Conservation (phyloP, 768 basidiomycete species). For the Cyathus striatus region DNA sequence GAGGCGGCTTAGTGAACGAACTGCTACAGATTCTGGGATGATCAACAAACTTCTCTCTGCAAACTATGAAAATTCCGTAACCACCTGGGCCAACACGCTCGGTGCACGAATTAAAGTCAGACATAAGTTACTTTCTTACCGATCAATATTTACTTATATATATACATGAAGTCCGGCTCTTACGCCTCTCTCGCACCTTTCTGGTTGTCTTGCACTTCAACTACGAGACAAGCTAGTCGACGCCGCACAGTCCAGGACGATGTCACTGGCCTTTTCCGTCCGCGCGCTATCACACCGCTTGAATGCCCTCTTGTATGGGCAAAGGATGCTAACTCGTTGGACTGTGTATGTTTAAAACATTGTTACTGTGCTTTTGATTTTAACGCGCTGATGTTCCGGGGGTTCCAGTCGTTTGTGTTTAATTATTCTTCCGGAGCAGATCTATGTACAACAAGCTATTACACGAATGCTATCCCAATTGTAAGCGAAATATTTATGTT, state of each 20-base stretch:
- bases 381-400: too few species aligned
- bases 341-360: slow-evolving; percentile 28
- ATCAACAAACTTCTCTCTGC: slow-evolving; percentile 28
- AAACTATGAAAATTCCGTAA: slow-evolving; percentile 28
- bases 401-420: slow-evolving; percentile 38
- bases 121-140: not conserved
- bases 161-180: slow-evolving; percentile 20
- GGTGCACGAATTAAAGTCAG: slow-evolving; percentile 34
- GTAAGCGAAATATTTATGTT: slow-evolving; percentile 14
- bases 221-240: slow-evolving; percentile 15
- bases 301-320: slow-evolving; percentile 47
- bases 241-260: slow-evolving; percentile 26
- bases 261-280: slow-evolving; percentile 19
- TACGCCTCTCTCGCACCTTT: slow-evolving; percentile 21
- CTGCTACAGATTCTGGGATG: slow-evolving; percentile 29
- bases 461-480: slow-evolving; percentile 27
- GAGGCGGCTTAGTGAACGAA: not conserved
- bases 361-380: slow-evolving; percentile 1
- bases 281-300: slow-evolving; percentile 31
- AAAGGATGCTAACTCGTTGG: slow-evolving; percentile 36
- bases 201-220: slow-evolving; percentile 37
- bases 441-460: slow-evolving; percentile 39
- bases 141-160: not conserved
- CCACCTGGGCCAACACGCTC: slow-evolving; percentile 33
- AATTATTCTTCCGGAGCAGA: slow-evolving; percentile 31